Conservation (phyloP, 257 asterid species). For the Thymus mandschuricus region DNA sequence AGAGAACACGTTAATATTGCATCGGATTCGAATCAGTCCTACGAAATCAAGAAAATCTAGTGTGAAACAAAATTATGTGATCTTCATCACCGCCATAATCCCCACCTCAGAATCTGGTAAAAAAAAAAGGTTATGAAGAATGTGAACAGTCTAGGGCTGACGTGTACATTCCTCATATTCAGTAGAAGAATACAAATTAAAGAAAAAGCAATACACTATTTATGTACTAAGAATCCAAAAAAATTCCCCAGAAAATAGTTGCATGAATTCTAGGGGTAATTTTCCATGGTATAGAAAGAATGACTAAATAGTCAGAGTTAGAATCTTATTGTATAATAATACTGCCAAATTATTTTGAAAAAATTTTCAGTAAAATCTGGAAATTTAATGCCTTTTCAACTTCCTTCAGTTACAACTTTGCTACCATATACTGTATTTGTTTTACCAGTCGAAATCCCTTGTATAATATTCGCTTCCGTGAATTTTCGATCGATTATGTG, state of each 20-base stretch:
- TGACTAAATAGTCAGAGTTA: not conserved
- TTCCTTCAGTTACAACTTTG: conserved; percentile 29
- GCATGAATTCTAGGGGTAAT: not conserved
- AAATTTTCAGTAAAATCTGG: conserved; percentile 24
- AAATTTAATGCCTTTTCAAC: conserved; percentile 21
- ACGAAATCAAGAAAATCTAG: not conserved
- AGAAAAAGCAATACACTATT: not conserved
- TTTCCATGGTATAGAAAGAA: not conserved
- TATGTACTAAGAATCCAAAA: not conserved
- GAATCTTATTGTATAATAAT: not conserved
- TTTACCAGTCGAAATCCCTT: too few relatives aligned
- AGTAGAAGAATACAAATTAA: conserved; percentile 5
- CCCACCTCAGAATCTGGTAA: conserved; percentile 26
- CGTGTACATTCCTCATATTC: conserved; percentile 22
- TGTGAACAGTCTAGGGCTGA: conserved; percentile 18
- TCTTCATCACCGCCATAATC: not conserved
- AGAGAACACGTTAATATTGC: not conserved
- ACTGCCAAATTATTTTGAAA: conserved; percentile 5
- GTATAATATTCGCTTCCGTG: too few relatives aligned
- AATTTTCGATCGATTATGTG: not conserved
- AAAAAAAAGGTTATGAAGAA: not conserved
- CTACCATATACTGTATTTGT: conserved; percentile 5
- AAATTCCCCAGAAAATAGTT: too few relatives aligned
- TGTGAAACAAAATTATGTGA: not conserved
- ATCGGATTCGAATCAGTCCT: conserved; percentile 4